phyloP scores from a whole-genome alignment of 805 yeast genomes.

The Candida khao-thaluensis region DNA sequence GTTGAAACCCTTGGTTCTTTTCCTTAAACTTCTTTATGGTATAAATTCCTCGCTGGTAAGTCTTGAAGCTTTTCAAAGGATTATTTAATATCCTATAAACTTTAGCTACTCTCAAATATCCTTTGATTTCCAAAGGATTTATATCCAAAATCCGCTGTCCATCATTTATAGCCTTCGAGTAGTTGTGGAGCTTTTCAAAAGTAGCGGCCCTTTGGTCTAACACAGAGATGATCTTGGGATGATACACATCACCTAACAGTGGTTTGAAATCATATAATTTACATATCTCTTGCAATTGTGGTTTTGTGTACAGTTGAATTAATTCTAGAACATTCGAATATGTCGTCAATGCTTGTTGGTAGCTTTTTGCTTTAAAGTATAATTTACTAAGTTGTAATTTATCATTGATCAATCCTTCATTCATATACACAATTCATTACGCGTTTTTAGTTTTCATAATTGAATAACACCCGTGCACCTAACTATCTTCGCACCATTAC shows the following conservation, averaged over 20 bases:
- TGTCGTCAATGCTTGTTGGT: slow-evolving; percentile 24
- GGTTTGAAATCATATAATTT: slow-evolving; percentile 20
- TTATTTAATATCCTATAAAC: slow-evolving; percentile 24
- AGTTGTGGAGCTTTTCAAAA: slow-evolving; percentile 38
- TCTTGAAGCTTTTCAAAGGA: slow-evolving; percentile 34
- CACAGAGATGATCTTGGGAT: slow-evolving; percentile 35
- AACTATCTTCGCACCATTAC: neutral
- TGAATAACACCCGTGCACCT: slow-evolving; percentile 1
- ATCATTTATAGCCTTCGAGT: slow-evolving; percentile 36
- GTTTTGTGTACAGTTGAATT: slow-evolving; percentile 17
- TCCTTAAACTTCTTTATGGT: slow-evolving; percentile 34
- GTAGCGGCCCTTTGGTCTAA: slow-evolving; percentile 53
- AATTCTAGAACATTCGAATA: slow-evolving; percentile 26
- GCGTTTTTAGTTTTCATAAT: no score
- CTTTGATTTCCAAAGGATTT: slow-evolving; percentile 50
- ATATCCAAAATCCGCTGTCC: slow-evolving; percentile 30
- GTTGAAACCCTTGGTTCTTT: slow-evolving; percentile 19
- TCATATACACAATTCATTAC: slow-evolving; percentile 9
- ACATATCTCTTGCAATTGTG: slow-evolving; percentile 20
- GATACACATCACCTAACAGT: slow-evolving; percentile 34
- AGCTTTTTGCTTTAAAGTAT: slow-evolving; percentile 31
- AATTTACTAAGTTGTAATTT: slow-evolving; percentile 29
- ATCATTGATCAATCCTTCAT: slow-evolving; percentile 26
- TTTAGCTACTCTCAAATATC: slow-evolving; percentile 47
- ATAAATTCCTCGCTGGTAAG: slow-evolving; percentile 36